Conservation (phyloP, 2,329 filamentous ascomycete species). For the Remersonia thermophila region DNA sequence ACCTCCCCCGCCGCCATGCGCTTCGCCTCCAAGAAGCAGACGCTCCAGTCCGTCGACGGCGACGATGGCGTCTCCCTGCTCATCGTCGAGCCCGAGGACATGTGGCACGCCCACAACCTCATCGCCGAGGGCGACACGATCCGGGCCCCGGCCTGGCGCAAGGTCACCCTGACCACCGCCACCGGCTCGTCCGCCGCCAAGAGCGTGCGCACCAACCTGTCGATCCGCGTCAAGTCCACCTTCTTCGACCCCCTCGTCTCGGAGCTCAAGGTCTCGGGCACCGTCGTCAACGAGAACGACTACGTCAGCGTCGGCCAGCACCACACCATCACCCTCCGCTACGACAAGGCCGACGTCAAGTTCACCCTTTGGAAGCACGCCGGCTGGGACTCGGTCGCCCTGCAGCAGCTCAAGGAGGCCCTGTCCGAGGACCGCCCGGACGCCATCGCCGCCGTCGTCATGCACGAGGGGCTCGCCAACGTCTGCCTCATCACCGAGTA, state of each 20-base stretch:
- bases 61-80: slow-evolving; percentile 29
- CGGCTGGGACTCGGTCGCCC: slow-evolving; percentile 84
- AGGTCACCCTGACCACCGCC: slow-evolving; percentile 35
- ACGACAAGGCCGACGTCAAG: slow-evolving; percentile 50
- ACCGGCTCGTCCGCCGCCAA: slow-evolving; percentile 36
- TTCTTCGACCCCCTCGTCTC: slow-evolving; percentile 46
- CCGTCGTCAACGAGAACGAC: slow-evolving; percentile 39
- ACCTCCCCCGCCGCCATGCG: slow-evolving; percentile 18
- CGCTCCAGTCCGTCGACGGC: slow-evolving; percentile 25
- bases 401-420: slow-evolving; percentile 66
- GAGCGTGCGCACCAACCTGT: slow-evolving; percentile 45
- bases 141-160: slow-evolving; percentile 43
- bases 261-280: slow-evolving; percentile 43
- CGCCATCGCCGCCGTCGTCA: slow-evolving; percentile 78
- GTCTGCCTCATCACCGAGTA: slow-evolving; percentile 73
- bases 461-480: slow-evolving; percentile 80
- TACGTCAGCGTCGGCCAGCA: slow-evolving; percentile 42
- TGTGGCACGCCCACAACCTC: slow-evolving; percentile 51
- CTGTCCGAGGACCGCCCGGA: slow-evolving; percentile 68
- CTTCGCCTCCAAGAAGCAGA: slow-evolving; percentile 27
- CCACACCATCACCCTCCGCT: slow-evolving; percentile 65
- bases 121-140: slow-evolving; percentile 42
- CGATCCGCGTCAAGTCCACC: slow-evolving; percentile 42
- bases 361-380: slow-evolving; percentile 78
- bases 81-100: slow-evolving; percentile 31